Conservation (phyloP, 495 filamentous ascomycete species). For the Aspergillus avenaceus region DNA sequence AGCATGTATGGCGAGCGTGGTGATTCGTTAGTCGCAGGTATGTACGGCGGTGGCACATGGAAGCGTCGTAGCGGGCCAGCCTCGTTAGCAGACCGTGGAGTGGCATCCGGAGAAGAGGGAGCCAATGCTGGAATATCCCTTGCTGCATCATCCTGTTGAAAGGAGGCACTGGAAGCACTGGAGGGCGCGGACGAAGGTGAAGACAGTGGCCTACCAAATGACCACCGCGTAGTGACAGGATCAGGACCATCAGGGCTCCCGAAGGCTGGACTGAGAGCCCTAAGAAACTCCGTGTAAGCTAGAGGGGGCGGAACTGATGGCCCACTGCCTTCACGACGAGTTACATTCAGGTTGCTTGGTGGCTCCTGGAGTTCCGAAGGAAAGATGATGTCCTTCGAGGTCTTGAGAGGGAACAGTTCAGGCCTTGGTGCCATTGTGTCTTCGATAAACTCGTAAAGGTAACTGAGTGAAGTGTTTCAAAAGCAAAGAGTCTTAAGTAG, state of each 20-base stretch:
- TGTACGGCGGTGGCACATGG: not conserved
- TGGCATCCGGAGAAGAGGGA: not conserved
- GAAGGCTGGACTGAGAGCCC: conserved; percentile 4
- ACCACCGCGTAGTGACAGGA: not conserved
- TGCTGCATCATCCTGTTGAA: not conserved
- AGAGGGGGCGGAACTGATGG: conserved; percentile 5
- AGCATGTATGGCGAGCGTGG: not conserved
- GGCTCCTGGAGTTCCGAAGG: not conserved
- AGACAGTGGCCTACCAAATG: not conserved
- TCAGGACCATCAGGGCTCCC: not conserved
- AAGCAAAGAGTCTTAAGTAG: too few relatives aligned
- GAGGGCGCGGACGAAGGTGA: conserved; percentile 2
- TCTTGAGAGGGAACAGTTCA: conserved; percentile 2
- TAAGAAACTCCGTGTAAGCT: conserved; percentile 5
- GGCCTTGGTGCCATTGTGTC: conserved; percentile 4
- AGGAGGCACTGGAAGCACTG: not conserved
- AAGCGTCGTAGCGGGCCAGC: not conserved
- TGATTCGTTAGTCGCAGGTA: not conserved
- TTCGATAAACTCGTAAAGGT: too few relatives aligned
- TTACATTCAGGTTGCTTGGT: not conserved
- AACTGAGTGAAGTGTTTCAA: too few relatives aligned
- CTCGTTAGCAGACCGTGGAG: not conserved
- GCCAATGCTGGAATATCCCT: not conserved
- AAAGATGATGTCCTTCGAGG: conserved; percentile 3
- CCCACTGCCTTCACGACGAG: not conserved